Conservation (phyloP, 108 stramenopile genomes). For the Pseudonitzschia pungens region DNA sequence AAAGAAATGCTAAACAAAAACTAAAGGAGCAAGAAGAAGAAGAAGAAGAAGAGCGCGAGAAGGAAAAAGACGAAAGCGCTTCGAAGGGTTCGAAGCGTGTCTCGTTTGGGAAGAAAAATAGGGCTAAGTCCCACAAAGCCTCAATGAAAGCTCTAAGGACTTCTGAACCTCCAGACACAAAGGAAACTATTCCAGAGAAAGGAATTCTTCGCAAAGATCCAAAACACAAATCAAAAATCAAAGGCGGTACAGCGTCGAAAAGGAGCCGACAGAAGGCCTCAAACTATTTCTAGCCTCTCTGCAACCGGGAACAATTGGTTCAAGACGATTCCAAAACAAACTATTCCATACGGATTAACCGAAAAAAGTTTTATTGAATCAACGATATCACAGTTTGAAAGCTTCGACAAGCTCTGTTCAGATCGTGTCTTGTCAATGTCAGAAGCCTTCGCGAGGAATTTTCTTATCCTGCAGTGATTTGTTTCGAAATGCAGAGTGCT, state of each 20-base stretch:
- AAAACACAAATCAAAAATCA: background rate
- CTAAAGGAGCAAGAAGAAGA: constrained; percentile 14
- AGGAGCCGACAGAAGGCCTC: constrained; percentile 37
- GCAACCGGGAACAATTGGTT: background rate
- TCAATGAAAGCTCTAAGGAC: constrained; percentile 73
- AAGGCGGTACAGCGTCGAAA: constrained; percentile 13
- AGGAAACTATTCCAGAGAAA: constrained; percentile 61
- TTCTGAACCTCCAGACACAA: constrained; percentile 47
- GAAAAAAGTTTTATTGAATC: too few species aligned
- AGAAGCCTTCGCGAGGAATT: too few species aligned
- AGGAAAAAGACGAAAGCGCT: constrained; percentile 12
- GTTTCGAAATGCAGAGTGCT: too few species aligned
- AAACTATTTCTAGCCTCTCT: constrained; percentile 33
- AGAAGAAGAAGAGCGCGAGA: constrained; percentile 18
- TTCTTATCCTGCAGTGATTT: too few species aligned
- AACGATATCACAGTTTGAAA: too few species aligned
- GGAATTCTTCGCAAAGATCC: constrained; percentile 63
- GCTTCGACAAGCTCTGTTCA: too few species aligned
- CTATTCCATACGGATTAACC: too few species aligned
- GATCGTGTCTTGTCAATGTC: too few species aligned
- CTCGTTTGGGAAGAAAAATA: constrained; percentile 63
- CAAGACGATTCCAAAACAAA: too few species aligned
- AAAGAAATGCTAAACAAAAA: constrained; percentile 35
- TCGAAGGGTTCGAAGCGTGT: constrained; percentile 53
- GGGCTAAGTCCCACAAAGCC: constrained; percentile 76